Conservation (phyloP, 129 eudicot genomes). For the Helichrysum umbraculigerum region DNA sequence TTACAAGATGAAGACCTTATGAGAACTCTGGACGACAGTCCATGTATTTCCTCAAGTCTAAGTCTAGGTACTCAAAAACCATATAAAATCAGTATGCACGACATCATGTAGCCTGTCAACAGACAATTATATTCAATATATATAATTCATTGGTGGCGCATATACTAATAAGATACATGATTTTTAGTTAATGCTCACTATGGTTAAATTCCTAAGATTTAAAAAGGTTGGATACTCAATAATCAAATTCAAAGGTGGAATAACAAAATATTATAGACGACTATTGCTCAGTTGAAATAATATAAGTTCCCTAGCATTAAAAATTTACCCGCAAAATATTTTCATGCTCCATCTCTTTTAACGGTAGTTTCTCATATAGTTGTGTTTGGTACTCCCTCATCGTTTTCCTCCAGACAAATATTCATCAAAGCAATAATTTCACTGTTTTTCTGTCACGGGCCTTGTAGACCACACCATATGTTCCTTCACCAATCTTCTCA, state of each 20-base stretch:
- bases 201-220: neutral
- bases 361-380: too few relatives aligned
- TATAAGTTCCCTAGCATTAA: too few relatives aligned
- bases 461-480: too few relatives aligned
- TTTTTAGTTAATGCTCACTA: neutral
- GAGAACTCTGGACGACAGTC: constrained; percentile 77
- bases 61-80: constrained; percentile 93
- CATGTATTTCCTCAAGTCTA: too few relatives aligned
- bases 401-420: too few relatives aligned
- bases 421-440: too few relatives aligned
- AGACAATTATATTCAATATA: constrained; percentile 13
- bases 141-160: neutral
- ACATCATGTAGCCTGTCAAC: constrained; percentile 86
- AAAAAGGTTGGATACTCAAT: neutral
- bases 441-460: too few relatives aligned
- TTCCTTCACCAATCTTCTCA: too few relatives aligned
- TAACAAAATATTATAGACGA: neutral
- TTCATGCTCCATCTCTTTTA: too few relatives aligned
- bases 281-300: too few relatives aligned
- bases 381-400: too few relatives aligned
- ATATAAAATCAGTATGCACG: constrained; percentile 76
- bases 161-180: neutral
- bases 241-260: neutral
- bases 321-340: too few relatives aligned
- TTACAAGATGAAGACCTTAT: constrained; percentile 64